These are phyloP conservation scores for Cyberlindnera nakhonratchasimensis DNA, from an alignment of 805 yeast genomes.

Conservation along the genomic window DNA sequence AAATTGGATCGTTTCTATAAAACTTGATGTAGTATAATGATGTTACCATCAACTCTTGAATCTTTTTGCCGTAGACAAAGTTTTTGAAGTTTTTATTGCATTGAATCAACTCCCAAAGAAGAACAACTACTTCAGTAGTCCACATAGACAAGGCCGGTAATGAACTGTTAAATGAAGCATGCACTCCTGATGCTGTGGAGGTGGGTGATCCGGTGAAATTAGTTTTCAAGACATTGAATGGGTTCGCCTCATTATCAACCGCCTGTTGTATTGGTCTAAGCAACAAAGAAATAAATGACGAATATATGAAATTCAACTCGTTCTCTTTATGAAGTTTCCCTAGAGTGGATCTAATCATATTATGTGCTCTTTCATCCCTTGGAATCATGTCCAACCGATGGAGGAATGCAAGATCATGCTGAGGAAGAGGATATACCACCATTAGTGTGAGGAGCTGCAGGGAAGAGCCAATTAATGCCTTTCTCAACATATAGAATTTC, in stretches of 20 bases:
- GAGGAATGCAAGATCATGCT: slow-evolving; percentile 37
- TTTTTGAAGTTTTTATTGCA: slow-evolving; percentile 58
- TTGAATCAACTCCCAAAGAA: slow-evolving; percentile 75
- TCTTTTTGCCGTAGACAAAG: slow-evolving; percentile 42
- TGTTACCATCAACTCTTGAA: slow-evolving; percentile 51
- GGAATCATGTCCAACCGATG: slow-evolving; percentile 30
- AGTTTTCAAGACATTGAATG: slow-evolving; percentile 29
- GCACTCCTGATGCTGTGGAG: slow-evolving; percentile 10
- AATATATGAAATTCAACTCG: slow-evolving; percentile 49
- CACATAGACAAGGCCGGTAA: slow-evolving; percentile 42
- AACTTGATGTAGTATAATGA: slow-evolving; percentile 56
- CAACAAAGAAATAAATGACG: slow-evolving; percentile 46
- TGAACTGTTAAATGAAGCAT: slow-evolving; percentile 24
- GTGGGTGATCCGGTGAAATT: slow-evolving; percentile 15
- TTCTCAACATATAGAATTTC: slow-evolving; percentile 36
- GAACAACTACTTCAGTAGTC: slow-evolving; percentile 55
- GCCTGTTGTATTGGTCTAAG: slow-evolving; percentile 41
- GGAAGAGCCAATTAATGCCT: slow-evolving; percentile 48
- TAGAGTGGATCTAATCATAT: slow-evolving; percentile 48
- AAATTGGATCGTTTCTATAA: slow-evolving; percentile 37
- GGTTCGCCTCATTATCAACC: slow-evolving; percentile 36
- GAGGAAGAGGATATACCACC: slow-evolving; percentile 63
- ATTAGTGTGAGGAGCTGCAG: slow-evolving; percentile 60
- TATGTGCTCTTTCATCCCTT: slow-evolving; percentile 35
- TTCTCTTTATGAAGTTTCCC: slow-evolving; percentile 51